Conservation (phyloP, 495 filamentous ascomycete genomes). For the Haplographium delicatum region DNA sequence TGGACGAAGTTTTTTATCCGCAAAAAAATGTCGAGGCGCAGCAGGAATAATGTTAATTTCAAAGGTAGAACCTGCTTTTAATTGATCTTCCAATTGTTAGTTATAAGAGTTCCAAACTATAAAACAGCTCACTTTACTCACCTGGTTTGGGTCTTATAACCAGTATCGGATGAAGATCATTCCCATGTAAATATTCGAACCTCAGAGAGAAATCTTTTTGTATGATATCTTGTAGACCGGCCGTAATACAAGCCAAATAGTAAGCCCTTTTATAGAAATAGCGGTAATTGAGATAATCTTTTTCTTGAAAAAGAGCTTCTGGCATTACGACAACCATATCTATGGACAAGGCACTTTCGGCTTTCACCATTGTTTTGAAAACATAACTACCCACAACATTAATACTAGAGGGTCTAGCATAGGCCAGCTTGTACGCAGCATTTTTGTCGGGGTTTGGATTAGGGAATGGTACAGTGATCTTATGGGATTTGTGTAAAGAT, state of each 20-base stretch:
- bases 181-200: constrained; percentile 69
- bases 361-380: constrained; percentile 64
- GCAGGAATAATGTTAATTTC: constrained; percentile 76
- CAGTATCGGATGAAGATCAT: constrained; percentile 70
- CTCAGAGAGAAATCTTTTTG: constrained; percentile 48
- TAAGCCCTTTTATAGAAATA: constrained; percentile 95
- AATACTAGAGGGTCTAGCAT: constrained; percentile 67
- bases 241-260: constrained; percentile 76
- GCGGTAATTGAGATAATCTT: constrained; percentile 88
- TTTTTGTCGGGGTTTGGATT: constrained; percentile 66
- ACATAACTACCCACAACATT: constrained; percentile 88
- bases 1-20: constrained; percentile 59
- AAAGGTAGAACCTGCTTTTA: constrained; percentile 37
- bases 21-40: constrained; percentile 60
- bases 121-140: not conserved
- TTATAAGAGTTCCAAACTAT: constrained; percentile 3
- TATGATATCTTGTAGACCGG: constrained; percentile 54
- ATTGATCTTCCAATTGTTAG: not conserved
- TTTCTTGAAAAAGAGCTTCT: constrained; percentile 72
- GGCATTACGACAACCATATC: constrained; percentile 90
- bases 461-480: constrained; percentile 73
- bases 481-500: constrained; percentile 57
- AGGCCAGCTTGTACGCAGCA: constrained; percentile 74
- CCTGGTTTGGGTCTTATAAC: constrained; percentile 35
- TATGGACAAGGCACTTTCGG: constrained; percentile 50